Evolutionary conservation across 2,329 filamentous ascomycete genomes (phyloP).

Genomic region (Fusarium longipes): DNA sequence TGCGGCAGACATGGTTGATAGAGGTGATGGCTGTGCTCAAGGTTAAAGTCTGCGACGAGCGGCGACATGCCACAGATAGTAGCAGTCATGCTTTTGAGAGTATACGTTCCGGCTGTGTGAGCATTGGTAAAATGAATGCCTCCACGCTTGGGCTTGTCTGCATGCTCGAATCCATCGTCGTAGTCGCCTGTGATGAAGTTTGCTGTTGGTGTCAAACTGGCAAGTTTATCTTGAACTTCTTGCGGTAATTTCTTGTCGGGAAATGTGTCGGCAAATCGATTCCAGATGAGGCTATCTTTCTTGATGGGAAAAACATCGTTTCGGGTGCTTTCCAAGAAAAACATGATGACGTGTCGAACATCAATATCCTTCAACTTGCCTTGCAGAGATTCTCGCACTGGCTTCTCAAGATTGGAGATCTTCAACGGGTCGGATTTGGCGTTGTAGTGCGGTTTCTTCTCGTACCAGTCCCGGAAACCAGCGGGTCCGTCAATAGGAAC

Average conservation of each 20-base stretch:
- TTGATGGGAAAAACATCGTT: constrained; percentile 60
- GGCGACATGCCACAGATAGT: constrained; percentile 58
- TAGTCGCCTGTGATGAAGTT: constrained; percentile 53
- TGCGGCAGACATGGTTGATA: constrained; percentile 60
- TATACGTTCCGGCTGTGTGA: constrained; percentile 57
- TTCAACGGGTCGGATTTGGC: constrained; percentile 54
- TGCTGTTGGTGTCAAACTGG: constrained; percentile 48
- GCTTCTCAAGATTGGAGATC: constrained; percentile 54
- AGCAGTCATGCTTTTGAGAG: constrained; percentile 56
- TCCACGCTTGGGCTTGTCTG: constrained; percentile 45
- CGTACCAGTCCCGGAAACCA: constrained; percentile 47
- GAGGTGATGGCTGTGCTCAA: constrained; percentile 55
- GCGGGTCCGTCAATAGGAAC: neutral
- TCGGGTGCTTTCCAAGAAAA: constrained; percentile 59
- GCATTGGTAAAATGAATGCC: constrained; percentile 56
- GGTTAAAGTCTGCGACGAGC: constrained; percentile 56
- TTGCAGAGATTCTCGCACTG: constrained; percentile 45
- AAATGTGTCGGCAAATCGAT: constrained; percentile 50
- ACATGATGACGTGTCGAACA: constrained; percentile 57
- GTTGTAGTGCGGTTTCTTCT: constrained; percentile 48
- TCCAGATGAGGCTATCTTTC: constrained; percentile 53
- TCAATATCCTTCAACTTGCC: constrained; percentile 47
- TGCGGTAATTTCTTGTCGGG: constrained; percentile 50
- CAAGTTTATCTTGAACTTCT: constrained; percentile 45
- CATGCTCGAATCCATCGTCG: constrained; percentile 50